A percentile compares a stretch with the other conserved stretches of the same genome.
These are phyloP conservation scores for Pseudotsuga menziesii DNA, from an alignment of 75 land plant species.

Conservation along the genomic window DNA sequence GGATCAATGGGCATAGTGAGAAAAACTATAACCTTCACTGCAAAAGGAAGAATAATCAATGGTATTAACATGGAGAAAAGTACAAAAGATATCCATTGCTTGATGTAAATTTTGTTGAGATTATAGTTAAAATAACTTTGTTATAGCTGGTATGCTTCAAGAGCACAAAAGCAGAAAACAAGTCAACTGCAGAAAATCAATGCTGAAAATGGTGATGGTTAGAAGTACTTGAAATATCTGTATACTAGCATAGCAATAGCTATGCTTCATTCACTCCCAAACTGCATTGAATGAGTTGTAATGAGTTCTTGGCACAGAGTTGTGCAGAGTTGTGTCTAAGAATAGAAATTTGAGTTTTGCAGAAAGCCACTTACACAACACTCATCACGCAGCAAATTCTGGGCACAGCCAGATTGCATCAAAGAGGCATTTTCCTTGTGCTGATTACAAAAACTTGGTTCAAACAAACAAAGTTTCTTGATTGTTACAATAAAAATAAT, in stretches of 20 bases:
- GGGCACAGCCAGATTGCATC: background rate
- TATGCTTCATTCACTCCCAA: background rate
- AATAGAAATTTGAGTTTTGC: background rate
- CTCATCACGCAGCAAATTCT: background rate
- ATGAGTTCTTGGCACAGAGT: background rate
- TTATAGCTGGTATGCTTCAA: background rate
- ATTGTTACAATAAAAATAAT: background rate
- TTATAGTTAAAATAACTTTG: background rate
- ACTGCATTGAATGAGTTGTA: background rate
- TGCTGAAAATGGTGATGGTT: background rate
- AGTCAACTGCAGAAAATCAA: background rate
- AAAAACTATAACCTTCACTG: constrained; percentile 95
- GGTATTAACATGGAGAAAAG: constrained; percentile 11
- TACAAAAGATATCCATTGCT: background rate
- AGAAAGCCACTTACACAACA: background rate
- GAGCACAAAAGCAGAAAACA: background rate
- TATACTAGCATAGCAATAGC: background rate
- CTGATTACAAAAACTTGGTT: background rate
- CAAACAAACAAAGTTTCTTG: background rate
- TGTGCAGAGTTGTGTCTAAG: too few relatives aligned
- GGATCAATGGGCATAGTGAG: constrained; percentile 89
- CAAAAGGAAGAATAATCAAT: constrained; percentile 9
- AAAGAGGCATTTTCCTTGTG: background rate
- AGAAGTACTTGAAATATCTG: background rate
- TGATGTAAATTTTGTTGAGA: background rate